These are phyloP conservation scores for Hypoxylon fragiforme DNA, from an alignment of 495 filamentous ascomycete species.

Conservation along the genomic window DNA sequence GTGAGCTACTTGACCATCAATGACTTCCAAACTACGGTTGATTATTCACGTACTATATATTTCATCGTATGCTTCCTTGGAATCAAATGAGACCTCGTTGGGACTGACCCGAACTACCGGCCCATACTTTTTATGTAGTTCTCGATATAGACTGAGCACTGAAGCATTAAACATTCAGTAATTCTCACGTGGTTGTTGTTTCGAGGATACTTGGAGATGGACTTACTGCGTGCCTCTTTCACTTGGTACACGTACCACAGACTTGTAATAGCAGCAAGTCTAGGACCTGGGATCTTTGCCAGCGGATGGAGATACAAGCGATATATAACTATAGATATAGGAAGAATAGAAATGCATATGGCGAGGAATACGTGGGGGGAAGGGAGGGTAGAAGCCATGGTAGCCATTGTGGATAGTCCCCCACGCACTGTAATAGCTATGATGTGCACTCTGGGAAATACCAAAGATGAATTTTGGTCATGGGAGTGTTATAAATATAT, in stretches of 20 bases:
- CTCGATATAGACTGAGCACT: slow-evolving; percentile 34
- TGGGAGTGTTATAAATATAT: too few relatives aligned
- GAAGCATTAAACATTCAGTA: background rate
- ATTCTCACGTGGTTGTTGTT: too few relatives aligned
- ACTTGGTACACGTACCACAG: slow-evolving; percentile 43
- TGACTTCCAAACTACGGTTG: background rate
- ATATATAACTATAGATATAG: slow-evolving; percentile 16
- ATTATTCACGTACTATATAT: slow-evolving; percentile 45
- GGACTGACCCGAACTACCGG: slow-evolving; percentile 61
- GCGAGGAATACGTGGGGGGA: slow-evolving; percentile 7
- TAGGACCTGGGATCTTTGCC: slow-evolving; percentile 40
- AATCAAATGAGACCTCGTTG: slow-evolving; percentile 55
- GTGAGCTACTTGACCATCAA: background rate
- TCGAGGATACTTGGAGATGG: background rate
- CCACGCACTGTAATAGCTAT: background rate
- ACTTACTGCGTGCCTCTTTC: slow-evolving; percentile 32
- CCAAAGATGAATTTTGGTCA: too few relatives aligned
- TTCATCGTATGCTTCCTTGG: slow-evolving; percentile 40
- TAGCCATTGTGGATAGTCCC: background rate
- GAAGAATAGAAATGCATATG: slow-evolving; percentile 8
- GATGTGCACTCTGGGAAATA: too few relatives aligned
- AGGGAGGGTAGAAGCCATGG: background rate
- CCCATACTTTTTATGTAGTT: slow-evolving; percentile 56
- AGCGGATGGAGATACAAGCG: slow-evolving; percentile 42
- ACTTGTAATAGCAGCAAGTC: slow-evolving; percentile 42